Base-by-base conservation (phyloP, 2,329 filamentous ascomycete species). In the Monosporascus sp. region DNA sequence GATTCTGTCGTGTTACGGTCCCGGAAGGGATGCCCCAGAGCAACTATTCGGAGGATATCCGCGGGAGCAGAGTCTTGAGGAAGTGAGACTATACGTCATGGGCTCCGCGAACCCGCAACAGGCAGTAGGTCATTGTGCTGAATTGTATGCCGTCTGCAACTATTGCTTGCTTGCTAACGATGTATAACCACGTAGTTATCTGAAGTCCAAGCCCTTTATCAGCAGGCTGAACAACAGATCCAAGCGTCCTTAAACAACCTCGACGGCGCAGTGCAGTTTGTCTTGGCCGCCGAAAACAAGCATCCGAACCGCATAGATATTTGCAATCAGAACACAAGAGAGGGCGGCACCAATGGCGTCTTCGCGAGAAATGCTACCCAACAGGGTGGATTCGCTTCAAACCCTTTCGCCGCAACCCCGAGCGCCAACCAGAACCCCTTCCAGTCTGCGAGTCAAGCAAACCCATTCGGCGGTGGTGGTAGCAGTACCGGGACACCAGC, bases 51-150 rank as follows among this genome's bases (percentile, higher is more conserved):
- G 91, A 50, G 91, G 91, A 1, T 80, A 78, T 45, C 78, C 83
- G 6, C 81, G 91, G 19, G 93, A 97, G 69, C 87, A 91, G 69
- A 96, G 91, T 64, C 87, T 88, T 41, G 93, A 97, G 69, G 93
- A 97, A 71, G 81, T 96, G 67, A 82, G 91, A 49, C 67, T 92
- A 22, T 86, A 91, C 66, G 92, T 93, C 65, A 76, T 85, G 63
- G 64, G 56, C 26, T 59, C 64, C 31, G 47, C 56, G 22, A 66
- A 69, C 48, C 62, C 56, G 36, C 65, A 67, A 52, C 73, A 74
- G 52, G 80, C 79, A 51, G 79, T 83, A 68, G 52, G 76, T 34
- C 11, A 34, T 11, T 34, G 4, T 14, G 9, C 11, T 34, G 31
- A 11, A 34, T 34, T 14, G 5, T 14, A 34, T 34, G 31, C 31